These are phyloP conservation scores for Amphicarpaea edgeworthii DNA, from an alignment of 306 rosid species.

Conservation along the genomic window DNA sequence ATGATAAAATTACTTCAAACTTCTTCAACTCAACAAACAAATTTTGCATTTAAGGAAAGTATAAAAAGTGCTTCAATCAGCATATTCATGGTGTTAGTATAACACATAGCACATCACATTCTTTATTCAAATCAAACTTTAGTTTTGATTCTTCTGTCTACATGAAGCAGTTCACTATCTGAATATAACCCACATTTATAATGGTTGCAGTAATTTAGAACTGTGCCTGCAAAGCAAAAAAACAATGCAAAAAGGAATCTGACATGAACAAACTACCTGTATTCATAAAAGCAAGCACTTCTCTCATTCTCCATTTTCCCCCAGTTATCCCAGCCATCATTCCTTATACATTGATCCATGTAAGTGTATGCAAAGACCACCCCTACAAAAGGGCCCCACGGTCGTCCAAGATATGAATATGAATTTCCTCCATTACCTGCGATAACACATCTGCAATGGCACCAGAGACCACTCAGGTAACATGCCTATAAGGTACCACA, in stretches of 20 bases:
- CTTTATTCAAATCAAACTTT: slow-evolving; percentile 23
- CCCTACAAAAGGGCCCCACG: slow-evolving; percentile 98
- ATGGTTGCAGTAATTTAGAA: neutral
- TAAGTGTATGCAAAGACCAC: slow-evolving; percentile 86
- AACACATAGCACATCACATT: neutral
- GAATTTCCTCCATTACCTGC: slow-evolving; percentile 77
- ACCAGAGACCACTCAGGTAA: slow-evolving; percentile 31
- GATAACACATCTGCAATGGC: slow-evolving; percentile 79
- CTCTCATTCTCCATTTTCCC: slow-evolving; percentile 87
- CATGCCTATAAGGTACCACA: slow-evolving; percentile 21
- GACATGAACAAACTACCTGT: slow-evolving; percentile 63
- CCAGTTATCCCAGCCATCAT: slow-evolving; percentile 94
- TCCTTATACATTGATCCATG: slow-evolving; percentile 82
- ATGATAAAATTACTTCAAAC: slow-evolving; percentile 35
- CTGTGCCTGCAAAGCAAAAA: slow-evolving; percentile 9
- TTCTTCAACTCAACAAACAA: slow-evolving; percentile 7
- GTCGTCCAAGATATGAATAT: slow-evolving; percentile 80
- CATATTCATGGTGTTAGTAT: slow-evolving; percentile 19
- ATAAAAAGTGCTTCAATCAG: slow-evolving; percentile 11
- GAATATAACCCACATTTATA: neutral
- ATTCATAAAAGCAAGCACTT: slow-evolving; percentile 94
- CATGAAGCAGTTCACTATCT: slow-evolving; percentile 6
- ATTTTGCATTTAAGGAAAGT: neutral
- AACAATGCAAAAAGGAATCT: slow-evolving; percentile 37
- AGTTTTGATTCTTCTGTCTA: slow-evolving; percentile 11